Percentiles rank a stretch among this genome's conserved stretches.
These are phyloP conservation scores for Plenodomus biglobosus DNA, from an alignment of 2,329 filamentous ascomycete species.

Conservation along the genomic window DNA sequence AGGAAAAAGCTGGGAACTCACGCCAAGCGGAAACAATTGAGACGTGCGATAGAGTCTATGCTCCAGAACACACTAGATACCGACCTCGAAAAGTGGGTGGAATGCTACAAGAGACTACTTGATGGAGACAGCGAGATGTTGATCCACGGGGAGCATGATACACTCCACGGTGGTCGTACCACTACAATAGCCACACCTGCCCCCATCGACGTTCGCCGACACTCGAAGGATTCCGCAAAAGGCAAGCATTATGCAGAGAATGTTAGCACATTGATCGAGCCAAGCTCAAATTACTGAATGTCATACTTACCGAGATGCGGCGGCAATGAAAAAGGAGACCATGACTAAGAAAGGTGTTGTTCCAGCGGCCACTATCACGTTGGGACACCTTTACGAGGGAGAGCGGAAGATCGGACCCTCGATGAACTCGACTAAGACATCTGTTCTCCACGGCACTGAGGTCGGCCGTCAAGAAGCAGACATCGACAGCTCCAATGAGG, in stretches of 20 bases:
- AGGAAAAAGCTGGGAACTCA: conserved; percentile 8
- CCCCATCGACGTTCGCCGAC: conserved; percentile 3
- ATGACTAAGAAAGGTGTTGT: neutral
- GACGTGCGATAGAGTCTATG: conserved; percentile 15
- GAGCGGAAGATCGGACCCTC: neutral
- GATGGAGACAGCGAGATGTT: conserved; percentile 27
- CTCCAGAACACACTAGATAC: conserved; percentile 6
- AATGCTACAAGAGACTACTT: conserved; percentile 18
- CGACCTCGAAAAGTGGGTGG: conserved; percentile 18
- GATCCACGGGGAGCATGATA: conserved; percentile 1
- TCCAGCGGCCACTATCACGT: neutral
- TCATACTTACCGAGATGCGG: neutral
- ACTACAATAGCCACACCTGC: conserved; percentile 8
- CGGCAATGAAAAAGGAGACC: neutral
- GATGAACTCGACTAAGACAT: neutral
- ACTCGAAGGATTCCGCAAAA: too few species aligned
- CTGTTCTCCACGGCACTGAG: neutral
- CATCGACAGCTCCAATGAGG: neutral
- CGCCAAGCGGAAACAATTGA: conserved; percentile 11
- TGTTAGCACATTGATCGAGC: neutral
- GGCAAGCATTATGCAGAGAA: neutral
- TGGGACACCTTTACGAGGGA: conserved; percentile 2
- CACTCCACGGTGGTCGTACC: neutral
- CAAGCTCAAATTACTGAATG: neutral
- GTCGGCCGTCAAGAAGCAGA: neutral